Evolutionary conservation across 805 yeast species (phyloP), one percentile per base, ranked within the genome.

Genomic region (Ogataea haglerorum): DNA sequence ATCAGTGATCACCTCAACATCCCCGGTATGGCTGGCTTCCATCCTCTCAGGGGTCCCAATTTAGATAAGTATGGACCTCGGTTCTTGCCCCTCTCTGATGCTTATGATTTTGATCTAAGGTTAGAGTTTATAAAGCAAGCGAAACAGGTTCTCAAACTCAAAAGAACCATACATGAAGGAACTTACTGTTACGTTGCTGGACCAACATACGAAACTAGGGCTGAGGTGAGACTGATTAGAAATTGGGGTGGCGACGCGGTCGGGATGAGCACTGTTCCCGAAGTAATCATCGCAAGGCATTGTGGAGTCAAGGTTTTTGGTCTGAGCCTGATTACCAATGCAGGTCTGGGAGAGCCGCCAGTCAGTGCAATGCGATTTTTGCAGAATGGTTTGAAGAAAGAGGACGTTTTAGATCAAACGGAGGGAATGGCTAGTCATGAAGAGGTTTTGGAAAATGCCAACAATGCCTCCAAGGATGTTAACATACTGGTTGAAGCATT

Each of bases 211-310:
- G 99, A 91, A 67, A 76, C 86, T 3, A 73, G 96, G 53, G 96
- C 97, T 0, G 99, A 91, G 66, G 84, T 83, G n/a, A 72, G 95
- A 42, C 70, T 82, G 71, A 68, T 91, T 34, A 63, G 79, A 45
- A 51, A 66, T 5, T 49, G 84, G 21, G 98, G 98, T 8, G 96
- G 87, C 37, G 98, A 91, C 62, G 85, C 93, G 0, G 98, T 90
- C 2, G 98, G 98, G 4, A 91, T 91, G 99, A 85, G 95, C 42
- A 93, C 98, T 0, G 97, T 91, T 24, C 97, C 99, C 0, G 99
- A 91, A 63, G 95, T 88, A 2, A 78, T 88, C 46, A 83, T 88
- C 14, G 98, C 96, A 2, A 80, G 95, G 60, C 98, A 93, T 61
- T 75, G 81, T 44, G 95, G 90, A 1, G 63, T 93, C 67, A 73